These are phyloP conservation scores for Posidonia oceanica DNA, from an alignment of 116 monocot species.

Conservation along the genomic window DNA sequence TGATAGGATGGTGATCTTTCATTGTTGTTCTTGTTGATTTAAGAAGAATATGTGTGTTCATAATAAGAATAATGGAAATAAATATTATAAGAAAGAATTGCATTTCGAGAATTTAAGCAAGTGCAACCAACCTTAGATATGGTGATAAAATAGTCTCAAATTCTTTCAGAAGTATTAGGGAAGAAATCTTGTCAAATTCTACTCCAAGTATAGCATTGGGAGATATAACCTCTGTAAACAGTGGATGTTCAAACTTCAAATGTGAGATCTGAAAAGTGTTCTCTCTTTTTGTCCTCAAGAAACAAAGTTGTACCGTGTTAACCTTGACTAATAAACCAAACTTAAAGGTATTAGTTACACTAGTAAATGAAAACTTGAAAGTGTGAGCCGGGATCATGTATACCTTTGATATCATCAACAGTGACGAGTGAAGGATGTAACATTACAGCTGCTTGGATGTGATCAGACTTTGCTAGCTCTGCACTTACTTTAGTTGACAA, in stretches of 20 bases:
- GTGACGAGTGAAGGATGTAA: conserved; percentile 64
- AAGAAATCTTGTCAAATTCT: conserved; percentile 32
- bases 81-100: no score
- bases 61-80: no score
- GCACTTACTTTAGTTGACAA: conserved; percentile 55
- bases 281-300: no score
- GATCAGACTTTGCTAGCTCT: conserved; percentile 42
- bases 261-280: no score
- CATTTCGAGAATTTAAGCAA: no score
- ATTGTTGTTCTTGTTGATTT: no score
- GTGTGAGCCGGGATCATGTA: not conserved
- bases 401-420: conserved; percentile 78
- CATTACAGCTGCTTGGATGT: conserved; percentile 64
- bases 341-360: no score
- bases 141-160: conserved; percentile 34
- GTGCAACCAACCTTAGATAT: conserved; percentile 27
- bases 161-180: conserved; percentile 37
- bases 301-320: no score
- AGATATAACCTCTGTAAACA: conserved; percentile 33
- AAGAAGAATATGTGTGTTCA: no score
- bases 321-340: no score
- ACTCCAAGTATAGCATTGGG: conserved; percentile 58
- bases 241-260: not conserved
- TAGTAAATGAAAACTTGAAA: not conserved
- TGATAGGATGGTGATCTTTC: no score